These are phyloP conservation scores for Pichia scutulata DNA, from an alignment of 805 yeast species.

Conservation along the genomic window DNA sequence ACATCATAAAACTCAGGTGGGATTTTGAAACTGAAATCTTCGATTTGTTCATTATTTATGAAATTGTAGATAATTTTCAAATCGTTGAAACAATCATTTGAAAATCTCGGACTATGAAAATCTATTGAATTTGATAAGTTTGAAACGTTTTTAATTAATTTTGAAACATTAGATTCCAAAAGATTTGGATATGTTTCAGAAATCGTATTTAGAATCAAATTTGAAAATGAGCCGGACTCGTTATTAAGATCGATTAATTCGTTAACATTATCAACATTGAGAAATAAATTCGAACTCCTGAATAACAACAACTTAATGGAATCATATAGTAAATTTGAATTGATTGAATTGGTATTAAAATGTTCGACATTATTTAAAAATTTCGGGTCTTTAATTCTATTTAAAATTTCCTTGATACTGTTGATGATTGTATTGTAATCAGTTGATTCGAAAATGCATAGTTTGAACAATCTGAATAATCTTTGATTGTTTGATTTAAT, in stretches of 20 bases:
- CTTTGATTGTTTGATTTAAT: constrained; percentile 51
- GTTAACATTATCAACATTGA: constrained; percentile 57
- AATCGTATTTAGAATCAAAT: constrained; percentile 50
- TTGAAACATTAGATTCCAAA: constrained; percentile 50
- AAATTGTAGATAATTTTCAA: constrained; percentile 57
- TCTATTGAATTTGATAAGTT: neutral
- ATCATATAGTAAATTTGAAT: constrained; percentile 42
- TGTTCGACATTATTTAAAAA: constrained; percentile 26
- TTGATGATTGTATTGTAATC: constrained; percentile 54
- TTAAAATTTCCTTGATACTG: constrained; percentile 55
- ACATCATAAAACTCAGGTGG: constrained; percentile 28
- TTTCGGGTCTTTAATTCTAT: constrained; percentile 47
- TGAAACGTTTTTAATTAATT: constrained; percentile 31
- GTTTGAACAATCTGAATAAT: constrained; percentile 44
- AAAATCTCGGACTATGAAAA: neutral
- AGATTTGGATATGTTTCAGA: constrained; percentile 56
- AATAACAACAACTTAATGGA: constrained; percentile 52
- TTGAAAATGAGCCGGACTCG: constrained; percentile 29
- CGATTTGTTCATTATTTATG: constrained; percentile 27
- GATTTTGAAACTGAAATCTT: no score
- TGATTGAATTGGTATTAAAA: constrained; percentile 19
- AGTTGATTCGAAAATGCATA: constrained; percentile 44
- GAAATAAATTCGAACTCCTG: constrained; percentile 52
- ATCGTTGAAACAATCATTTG: constrained; percentile 28
- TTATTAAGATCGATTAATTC: constrained; percentile 42